Evolutionary conservation across 176 grass and related monocot genomes (phyloP).

Genomic region (Canna indica): DNA sequence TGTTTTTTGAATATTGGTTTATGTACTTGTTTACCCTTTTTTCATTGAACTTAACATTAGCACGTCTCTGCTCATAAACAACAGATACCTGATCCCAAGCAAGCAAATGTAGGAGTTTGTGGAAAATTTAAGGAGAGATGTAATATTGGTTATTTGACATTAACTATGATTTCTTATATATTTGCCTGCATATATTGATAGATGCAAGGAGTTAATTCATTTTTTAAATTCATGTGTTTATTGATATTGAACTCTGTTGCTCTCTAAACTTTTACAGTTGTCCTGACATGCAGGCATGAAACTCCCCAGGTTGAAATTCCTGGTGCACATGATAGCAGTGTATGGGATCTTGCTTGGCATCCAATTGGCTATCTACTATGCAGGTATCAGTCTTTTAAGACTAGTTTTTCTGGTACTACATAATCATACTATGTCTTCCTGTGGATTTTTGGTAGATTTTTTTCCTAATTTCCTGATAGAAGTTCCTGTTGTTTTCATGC

Average conservation of each 20-base stretch:
- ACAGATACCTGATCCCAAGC: too few species aligned
- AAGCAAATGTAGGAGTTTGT: too few species aligned
- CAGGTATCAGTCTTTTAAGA: conserved; percentile 43
- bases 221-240: not conserved
- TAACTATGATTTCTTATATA: too few species aligned
- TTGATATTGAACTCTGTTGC: not conserved
- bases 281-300: conserved; percentile 70
- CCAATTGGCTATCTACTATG: conserved; percentile 99
- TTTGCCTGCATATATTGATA: too few species aligned
- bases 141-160: too few species aligned
- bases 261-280: conserved; percentile 1
- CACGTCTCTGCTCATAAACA: not conserved
- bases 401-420: not conserved
- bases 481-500: too few species aligned
- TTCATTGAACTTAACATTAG: not conserved
- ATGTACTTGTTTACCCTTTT: not conserved
- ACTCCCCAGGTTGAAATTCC: conserved; percentile 81
- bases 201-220: too few species aligned
- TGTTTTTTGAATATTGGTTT: not conserved
- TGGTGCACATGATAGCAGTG: conserved; percentile 85
- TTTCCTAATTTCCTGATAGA: too few species aligned
- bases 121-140: too few species aligned
- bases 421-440: too few species aligned
- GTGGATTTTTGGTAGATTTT: too few species aligned
- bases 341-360: conserved; percentile 99